These are phyloP conservation scores for Stereum hirsutum DNA, from an alignment of 1,284 basidiomycete genomes.

Conservation along the genomic window DNA sequence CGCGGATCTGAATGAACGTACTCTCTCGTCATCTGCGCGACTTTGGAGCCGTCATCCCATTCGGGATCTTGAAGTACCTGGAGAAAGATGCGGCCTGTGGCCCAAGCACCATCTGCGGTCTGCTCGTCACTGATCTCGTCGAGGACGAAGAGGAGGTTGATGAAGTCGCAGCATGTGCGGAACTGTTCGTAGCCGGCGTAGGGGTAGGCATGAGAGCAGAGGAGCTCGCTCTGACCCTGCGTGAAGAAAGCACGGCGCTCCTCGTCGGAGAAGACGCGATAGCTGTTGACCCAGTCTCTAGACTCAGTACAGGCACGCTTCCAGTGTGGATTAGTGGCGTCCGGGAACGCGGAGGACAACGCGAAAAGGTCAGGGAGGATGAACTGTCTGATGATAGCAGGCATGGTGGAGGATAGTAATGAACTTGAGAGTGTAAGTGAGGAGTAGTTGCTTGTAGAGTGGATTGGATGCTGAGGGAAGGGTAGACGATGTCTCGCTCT, in stretches of 20 bases:
- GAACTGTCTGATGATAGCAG: constrained; percentile 27
- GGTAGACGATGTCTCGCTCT: too few species aligned
- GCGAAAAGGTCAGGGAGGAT: constrained; percentile 48
- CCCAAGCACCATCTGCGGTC: constrained; percentile 40
- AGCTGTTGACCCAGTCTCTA: constrained; percentile 53
- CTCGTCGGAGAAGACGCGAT: constrained; percentile 46
- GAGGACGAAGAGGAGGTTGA: constrained; percentile 60
- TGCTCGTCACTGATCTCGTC: constrained; percentile 67
- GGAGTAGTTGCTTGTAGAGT: too few species aligned
- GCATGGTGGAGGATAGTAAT: constrained; percentile 18
- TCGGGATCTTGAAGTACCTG: constrained; percentile 22
- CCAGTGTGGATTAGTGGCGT: constrained; percentile 43
- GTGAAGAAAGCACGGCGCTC: constrained; percentile 55
- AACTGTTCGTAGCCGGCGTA: constrained; percentile 53
- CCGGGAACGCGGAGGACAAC: constrained; percentile 33
- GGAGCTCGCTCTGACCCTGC: constrained; percentile 44
- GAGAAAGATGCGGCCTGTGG: constrained; percentile 41
- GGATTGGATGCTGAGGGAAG: too few species aligned
- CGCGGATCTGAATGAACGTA: too few species aligned
- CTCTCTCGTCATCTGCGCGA: constrained; percentile 27
- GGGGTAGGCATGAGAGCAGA: constrained; percentile 48
- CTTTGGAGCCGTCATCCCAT: constrained; percentile 24
- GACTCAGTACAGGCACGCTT: constrained; percentile 43
- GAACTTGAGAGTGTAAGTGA: too few species aligned
- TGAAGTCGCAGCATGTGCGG: constrained; percentile 53